Percentiles rank a stretch among this genome's conserved stretches.
Conservation (phyloP, 1,139 yeast genomes). For the Scheffersomyces titani region DNA sequence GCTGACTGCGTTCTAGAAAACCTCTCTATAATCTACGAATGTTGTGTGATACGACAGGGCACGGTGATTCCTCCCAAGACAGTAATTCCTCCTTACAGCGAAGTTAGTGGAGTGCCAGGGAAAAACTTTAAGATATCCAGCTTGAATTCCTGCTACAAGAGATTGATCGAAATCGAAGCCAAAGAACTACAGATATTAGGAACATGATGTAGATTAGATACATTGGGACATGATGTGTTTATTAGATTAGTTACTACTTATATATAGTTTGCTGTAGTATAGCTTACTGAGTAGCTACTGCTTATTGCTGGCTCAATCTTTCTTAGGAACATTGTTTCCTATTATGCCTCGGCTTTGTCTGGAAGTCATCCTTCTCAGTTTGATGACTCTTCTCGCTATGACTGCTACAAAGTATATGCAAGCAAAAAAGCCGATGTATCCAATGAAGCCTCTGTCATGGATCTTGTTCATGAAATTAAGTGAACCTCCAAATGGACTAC, state of each 20-base stretch:
- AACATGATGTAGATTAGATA: conserved; percentile 1
- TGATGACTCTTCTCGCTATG: conserved; percentile 2
- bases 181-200: conserved; percentile 33
- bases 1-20: conserved; percentile 38
- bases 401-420: conserved; percentile 3
- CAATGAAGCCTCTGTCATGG: conserved; percentile 46
- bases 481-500: conserved; percentile 43
- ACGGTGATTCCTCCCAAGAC: conserved; percentile 54
- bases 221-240: neutral
- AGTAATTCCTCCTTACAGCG: conserved; percentile 63
- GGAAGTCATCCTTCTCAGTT: neutral
- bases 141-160: conserved; percentile 44
- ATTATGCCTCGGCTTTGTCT: conserved; percentile 15
- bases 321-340: conserved; percentile 16
- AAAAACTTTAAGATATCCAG: conserved; percentile 25
- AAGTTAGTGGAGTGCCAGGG: conserved; percentile 47
- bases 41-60: conserved; percentile 53
- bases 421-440: conserved; percentile 34
- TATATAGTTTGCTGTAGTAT: neutral
- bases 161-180: conserved; percentile 43
- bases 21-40: conserved; percentile 59
- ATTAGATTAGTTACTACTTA: neutral
- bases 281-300: neutral
- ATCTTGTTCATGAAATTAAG: conserved; percentile 45
- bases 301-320: conserved; percentile 9